Conservation (phyloP, 148 eudicot species). For the Camellia lanceoleosa region DNA sequence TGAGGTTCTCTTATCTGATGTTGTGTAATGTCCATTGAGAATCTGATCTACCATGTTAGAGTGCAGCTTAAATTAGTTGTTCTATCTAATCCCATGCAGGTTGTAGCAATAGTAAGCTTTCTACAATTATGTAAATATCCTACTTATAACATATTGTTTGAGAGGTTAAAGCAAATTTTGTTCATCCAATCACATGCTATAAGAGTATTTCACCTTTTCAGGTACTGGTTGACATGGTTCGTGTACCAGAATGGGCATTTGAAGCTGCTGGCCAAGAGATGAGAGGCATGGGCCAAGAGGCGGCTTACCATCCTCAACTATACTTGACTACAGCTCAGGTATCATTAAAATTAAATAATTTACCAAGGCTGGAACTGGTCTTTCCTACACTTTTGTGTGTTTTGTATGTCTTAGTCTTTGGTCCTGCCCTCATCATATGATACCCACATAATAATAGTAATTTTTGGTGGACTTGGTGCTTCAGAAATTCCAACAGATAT, state of each 20-base stretch:
- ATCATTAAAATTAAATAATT: conserved; percentile 8
- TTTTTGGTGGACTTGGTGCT: background rate
- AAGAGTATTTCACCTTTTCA: conserved; percentile 18
- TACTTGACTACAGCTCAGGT: conserved; percentile 93
- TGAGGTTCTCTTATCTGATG: background rate
- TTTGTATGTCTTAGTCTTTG: background rate
- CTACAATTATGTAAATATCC: background rate
- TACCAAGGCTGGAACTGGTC: background rate
- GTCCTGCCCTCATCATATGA: background rate
- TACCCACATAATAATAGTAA: background rate
- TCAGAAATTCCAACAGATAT: background rate
- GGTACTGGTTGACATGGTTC: conserved; percentile 90
- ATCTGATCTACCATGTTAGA: too few species aligned
- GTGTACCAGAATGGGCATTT: conserved; percentile 98
- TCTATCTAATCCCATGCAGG: background rate
- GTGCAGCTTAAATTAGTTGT: background rate
- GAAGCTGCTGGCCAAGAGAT: conserved; percentile 96
- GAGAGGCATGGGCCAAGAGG: conserved; percentile 94
- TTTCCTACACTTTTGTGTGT: background rate
- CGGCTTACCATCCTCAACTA: conserved; percentile 81
- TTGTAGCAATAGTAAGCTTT: background rate
- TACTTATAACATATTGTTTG: background rate
- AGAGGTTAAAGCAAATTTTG: background rate
- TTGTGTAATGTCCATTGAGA: too few species aligned
- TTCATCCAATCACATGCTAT: background rate